Evolutionary conservation across 202 grass and related monocot species (phyloP).

Genomic region (Panicum virgatum): DNA sequence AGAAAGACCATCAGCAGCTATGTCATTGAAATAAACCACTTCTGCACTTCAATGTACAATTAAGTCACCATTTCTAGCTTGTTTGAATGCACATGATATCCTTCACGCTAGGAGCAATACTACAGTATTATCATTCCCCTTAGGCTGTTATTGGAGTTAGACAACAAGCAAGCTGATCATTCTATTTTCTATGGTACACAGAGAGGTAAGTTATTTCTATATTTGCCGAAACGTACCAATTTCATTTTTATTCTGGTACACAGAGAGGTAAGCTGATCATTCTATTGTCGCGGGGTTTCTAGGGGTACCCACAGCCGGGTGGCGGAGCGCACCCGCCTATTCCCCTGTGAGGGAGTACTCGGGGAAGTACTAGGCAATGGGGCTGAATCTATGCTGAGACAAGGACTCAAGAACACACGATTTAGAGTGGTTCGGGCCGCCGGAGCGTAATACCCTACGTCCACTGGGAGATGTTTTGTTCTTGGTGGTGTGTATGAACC

Average conservation of each 20-base stretch:
- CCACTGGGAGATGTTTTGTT: no score
- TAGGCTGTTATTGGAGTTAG: neutral
- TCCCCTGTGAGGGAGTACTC: no score
- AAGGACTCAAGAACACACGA: no score
- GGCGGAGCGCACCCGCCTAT: no score
- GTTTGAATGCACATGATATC: neutral
- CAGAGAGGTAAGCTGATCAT: no score
- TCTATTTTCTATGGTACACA: neutral
- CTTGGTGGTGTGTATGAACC: no score
- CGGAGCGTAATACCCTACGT: no score
- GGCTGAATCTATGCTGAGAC: no score
- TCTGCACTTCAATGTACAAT: no score
- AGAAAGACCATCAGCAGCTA: neutral
- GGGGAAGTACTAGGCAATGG: no score
- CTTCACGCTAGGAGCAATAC: neutral
- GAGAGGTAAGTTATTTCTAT: neutral
- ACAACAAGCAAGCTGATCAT: neutral
- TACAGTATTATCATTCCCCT: neutral
- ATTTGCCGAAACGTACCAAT: neutral
- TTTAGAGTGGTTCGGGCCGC: no score
- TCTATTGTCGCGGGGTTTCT: constrained; percentile 34
- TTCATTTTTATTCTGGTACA: neutral
- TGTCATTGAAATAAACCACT: neutral
- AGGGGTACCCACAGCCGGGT: no score
- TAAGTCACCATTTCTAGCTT: neutral